A percentile compares a stretch with the other conserved stretches of the same genome.
Evolutionary conservation across 208 protist species (phyloP).

Genomic region (Trypanosoma avium): DNA sequence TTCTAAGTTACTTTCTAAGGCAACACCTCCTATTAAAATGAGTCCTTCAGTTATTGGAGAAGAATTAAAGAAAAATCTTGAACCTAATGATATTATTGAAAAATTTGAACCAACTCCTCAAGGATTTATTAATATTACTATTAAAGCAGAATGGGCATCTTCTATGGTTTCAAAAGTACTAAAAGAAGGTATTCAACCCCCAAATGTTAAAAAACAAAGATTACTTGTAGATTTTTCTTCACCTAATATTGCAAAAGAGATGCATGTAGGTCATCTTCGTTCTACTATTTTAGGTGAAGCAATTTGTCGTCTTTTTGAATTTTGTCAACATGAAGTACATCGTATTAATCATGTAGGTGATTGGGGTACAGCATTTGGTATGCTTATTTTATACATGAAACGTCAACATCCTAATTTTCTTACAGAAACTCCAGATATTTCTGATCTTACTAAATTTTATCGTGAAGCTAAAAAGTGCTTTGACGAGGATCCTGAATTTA

Average conservation of each 20-base stretch:
- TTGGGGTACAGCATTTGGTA: slow-evolving; percentile 99
- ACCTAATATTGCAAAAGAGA: slow-evolving; percentile 99
- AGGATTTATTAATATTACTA: slow-evolving; percentile 94
- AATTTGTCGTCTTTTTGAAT: slow-evolving; percentile 94
- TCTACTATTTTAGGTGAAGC: slow-evolving; percentile 98
- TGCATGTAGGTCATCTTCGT: slow-evolving; percentile 98
- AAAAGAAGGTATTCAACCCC: slow-evolving; percentile 64
- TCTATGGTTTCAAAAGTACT: slow-evolving; percentile 55
- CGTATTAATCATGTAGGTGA: slow-evolving; percentile 99
- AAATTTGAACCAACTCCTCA: slow-evolving; percentile 82
- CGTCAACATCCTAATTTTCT: slow-evolving; percentile 91
- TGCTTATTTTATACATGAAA: slow-evolving; percentile 97
- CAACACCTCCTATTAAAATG: slow-evolving; percentile 79
- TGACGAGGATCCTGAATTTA: slow-evolving; percentile 94
- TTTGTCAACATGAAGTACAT: slow-evolving; percentile 91
- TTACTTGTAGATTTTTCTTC: slow-evolving; percentile 98
- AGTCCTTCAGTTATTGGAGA: slow-evolving; percentile 82
- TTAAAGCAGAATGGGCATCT: slow-evolving; percentile 67
- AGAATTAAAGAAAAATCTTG: slow-evolving; percentile 76
- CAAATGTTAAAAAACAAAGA: slow-evolving; percentile 49
- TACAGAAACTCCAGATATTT: slow-evolving; percentile 87
- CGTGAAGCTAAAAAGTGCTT: slow-evolving; percentile 94
- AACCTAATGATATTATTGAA: slow-evolving; percentile 82
- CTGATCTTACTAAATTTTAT: slow-evolving; percentile 95
- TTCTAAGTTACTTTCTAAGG: slow-evolving; percentile 79